Percentiles rank a stretch among this genome's conserved stretches.
Conservation (phyloP, 2,329 filamentous ascomycete genomes). For the Ilyonectria sp. region DNA sequence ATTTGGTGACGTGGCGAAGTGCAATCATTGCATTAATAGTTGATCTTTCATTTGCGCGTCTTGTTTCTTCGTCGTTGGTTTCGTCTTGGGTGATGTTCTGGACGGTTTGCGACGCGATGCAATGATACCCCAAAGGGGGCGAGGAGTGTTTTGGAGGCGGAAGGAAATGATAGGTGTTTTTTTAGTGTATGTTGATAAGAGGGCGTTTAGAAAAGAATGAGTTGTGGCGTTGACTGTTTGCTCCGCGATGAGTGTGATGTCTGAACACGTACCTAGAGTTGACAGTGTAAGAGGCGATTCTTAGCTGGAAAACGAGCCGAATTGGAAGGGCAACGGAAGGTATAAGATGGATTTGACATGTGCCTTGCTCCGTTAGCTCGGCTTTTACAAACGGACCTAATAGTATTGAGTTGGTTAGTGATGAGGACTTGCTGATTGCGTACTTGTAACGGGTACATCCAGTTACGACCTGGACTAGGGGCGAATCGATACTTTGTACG, state of each 20-base stretch:
- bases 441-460: too few relatives aligned
- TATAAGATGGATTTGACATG: too few relatives aligned
- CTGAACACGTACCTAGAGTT: too few relatives aligned
- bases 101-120: constrained; percentile 28
- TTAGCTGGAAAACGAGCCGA: too few relatives aligned
- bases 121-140: constrained; percentile 34
- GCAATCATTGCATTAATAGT: constrained; percentile 42
- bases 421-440: too few relatives aligned
- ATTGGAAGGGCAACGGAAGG: too few relatives aligned
- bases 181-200: constrained; percentile 20
- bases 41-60: constrained; percentile 39
- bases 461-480: too few relatives aligned
- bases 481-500: too few relatives aligned
- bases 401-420: too few relatives aligned
- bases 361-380: too few relatives aligned
- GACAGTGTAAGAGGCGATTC: too few relatives aligned
- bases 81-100: constrained; percentile 25
- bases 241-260: background rate
- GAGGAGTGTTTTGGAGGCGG: constrained; percentile 15
- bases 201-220: constrained; percentile 19
- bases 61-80: constrained; percentile 25
- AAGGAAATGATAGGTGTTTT: constrained; percentile 17
- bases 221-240: background rate
- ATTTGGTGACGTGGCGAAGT: constrained; percentile 34
- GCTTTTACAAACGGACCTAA: too few relatives aligned